These are phyloP conservation scores for Pseudomonodictys pantanalensis DNA, from an alignment of 495 filamentous ascomycete species.

Conservation along the genomic window DNA sequence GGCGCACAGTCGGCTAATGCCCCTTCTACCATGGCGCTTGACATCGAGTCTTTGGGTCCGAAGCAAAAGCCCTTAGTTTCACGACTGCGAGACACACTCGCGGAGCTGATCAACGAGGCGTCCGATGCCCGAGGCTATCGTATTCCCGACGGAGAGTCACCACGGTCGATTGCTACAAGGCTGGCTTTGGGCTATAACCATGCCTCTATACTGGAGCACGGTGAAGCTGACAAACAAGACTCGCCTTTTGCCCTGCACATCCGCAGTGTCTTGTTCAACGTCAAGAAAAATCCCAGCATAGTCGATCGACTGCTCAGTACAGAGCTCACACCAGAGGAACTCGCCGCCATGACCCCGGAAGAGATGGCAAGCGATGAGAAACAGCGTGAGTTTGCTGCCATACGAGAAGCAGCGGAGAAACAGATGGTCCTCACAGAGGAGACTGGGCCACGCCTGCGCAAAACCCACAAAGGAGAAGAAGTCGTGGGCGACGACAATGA, in stretches of 20 bases:
- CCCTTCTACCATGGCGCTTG: background rate
- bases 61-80: conserved; percentile 52
- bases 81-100: conserved; percentile 54
- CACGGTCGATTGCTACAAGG: conserved; percentile 52
- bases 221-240: conserved; percentile 48
- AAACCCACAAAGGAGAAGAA: conserved; percentile 95
- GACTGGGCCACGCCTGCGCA: conserved; percentile 74
- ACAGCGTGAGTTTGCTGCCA: conserved; percentile 70
- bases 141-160: conserved; percentile 53
- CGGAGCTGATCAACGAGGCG: conserved; percentile 51
- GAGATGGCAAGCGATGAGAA: conserved; percentile 90
- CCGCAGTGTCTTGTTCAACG: conserved; percentile 69
- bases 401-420: conserved; percentile 77
- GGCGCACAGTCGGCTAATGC: background rate
- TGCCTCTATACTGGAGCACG: conserved; percentile 56
- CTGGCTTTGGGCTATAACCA: conserved; percentile 73
- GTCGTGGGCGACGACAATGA: conserved; percentile 71
- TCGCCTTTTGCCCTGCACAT: conserved; percentile 55
- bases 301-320: conserved; percentile 69
- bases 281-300: conserved; percentile 80
- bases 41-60: conserved; percentile 34
- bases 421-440: conserved; percentile 83
- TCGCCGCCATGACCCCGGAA: conserved; percentile 79
- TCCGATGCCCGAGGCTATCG: conserved; percentile 51
- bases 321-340: conserved; percentile 63